Base-by-base conservation (phyloP, 208 protist genomes). In the Trypanosoma avium region DNA sequence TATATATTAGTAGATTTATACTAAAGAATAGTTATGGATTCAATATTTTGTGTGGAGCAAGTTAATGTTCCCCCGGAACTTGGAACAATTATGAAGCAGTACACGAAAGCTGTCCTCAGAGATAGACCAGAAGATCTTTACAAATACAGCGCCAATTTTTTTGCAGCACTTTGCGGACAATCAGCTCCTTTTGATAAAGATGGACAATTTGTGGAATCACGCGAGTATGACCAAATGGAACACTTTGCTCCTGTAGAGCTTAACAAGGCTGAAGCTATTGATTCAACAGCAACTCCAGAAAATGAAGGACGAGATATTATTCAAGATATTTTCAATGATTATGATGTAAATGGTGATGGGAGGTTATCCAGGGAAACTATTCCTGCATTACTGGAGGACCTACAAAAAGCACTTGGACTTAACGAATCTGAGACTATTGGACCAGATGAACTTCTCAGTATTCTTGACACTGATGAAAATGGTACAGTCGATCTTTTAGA, bases 61-160 rank as follows among this genome's bases (percentile, higher is more conserved):
- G 78, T 97, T 2, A 84, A 92, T 60, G 83, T 97, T 33, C 92
- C 92, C 24, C 79, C 85, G 3, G 89, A 97, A 57, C 66, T 97
- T 40, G 92, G 87, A 26, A 92, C 89, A 17, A 90, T 97, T 33
- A 89, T 97, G 82, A 97, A 95, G 63, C 89, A 97, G 59, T 97
- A 94, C 74, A 95, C 92, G 3, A 97, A 97, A 38, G 92, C 89
- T 38, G 85, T 95, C 3, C 77, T 97, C 9, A 78, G 90, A 7
- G 88, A 94, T 63, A 82, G 82, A 30, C 87, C 89, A 0, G 75
- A 75, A 29, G 85, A 94, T 65, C 57, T 95, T 5, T 94, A 94
- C 77, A 95, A 95, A 71, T 97, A 93, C 73, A 94, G 88, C 38
- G 92, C 92, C n/a, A 97, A 97, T 53, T 97, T 95, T 67, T 97